These are phyloP conservation scores for Silene vulgaris DNA, from an alignment of 179 eudicot species.

Conservation along the genomic window DNA sequence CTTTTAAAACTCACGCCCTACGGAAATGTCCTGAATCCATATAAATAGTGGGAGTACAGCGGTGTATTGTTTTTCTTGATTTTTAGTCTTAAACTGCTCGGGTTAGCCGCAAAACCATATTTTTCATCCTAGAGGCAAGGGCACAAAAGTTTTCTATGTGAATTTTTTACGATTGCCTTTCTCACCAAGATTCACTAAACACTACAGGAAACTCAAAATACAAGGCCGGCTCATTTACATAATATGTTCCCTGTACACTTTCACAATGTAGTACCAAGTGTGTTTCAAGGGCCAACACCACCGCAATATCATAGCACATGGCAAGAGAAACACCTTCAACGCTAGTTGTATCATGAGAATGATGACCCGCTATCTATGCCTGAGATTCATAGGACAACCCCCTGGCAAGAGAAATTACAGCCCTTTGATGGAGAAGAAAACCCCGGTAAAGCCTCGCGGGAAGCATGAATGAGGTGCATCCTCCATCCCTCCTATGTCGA, in stretches of 20 bases:
- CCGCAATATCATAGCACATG: slow-evolving; percentile 39
- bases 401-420: neutral
- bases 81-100: no score
- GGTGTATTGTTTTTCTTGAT: neutral
- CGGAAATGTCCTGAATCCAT: no score
- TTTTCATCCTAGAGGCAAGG: neutral
- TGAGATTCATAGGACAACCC: neutral
- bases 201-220: slow-evolving; percentile 47
- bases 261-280: slow-evolving; percentile 37
- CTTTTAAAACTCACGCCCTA: no score
- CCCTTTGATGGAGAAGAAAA: slow-evolving; percentile 6
- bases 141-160: neutral
- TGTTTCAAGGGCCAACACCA: slow-evolving; percentile 43
- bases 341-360: slow-evolving; percentile 16
- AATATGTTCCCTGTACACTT: slow-evolving; percentile 50
- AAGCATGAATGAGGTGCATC: slow-evolving; percentile 9
- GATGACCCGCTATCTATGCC: neutral
- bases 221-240: slow-evolving; percentile 47
- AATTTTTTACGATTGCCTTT: neutral
- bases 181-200: slow-evolving; percentile 7
- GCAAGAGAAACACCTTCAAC: slow-evolving; percentile 36
- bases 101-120: neutral
- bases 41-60: neutral
- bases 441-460: neutral
- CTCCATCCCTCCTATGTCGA: neutral